Base-by-base conservation (phyloP, 208 protist species). In the Leptomonas pyrrhocoris region DNA sequence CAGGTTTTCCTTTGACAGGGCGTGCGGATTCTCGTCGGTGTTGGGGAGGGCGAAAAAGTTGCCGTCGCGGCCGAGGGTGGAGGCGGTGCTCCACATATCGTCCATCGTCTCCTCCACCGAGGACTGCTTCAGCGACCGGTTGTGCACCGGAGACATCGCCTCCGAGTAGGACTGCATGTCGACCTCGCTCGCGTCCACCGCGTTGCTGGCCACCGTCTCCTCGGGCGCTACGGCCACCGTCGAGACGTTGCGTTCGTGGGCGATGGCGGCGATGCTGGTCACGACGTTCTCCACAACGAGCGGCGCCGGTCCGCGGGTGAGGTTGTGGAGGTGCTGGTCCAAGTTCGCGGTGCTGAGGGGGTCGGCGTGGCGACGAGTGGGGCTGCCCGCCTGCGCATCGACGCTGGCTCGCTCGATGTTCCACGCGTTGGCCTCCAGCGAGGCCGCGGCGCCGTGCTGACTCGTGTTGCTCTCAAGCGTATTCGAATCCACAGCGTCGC, bases 51-150 rank as follows among this genome's bases (percentile, higher is more conserved):
- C 23, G 28, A 75, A 54, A 25, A 38, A 45, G 9, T 40, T 65
- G 38, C 19, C 31, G 49, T 83, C 73, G 34, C 45, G 54, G 25
- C 65, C 73, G 45, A 68, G 64, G 16, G 84, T 89, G 15, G 80
- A 81, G 28, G 74, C 61, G 43, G 67, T 80, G 71, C 84, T 89
- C 81, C 84, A 89, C 46, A 83, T 66, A 34, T 89, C 84, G 18
- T 89, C 84, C 61, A 82, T 71, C n/a, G 51, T 25, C 11, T 73
- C 77, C 6, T 53, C 61, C 16, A 66, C 49, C 28, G 73, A 70
- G 57, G 62, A 34, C 34, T 30, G 62, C 27, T 69, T 76, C 15
- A 43, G 30, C 21, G 56, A 45, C 15, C 45, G 49, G 54, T 56
- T 67, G 53, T 56, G 65, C 46, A 57, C 18, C 55, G 60, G 50